These are phyloP conservation scores for Neohortaea acidophila DNA, from an alignment of 495 filamentous ascomycete species.

Conservation along the genomic window DNA sequence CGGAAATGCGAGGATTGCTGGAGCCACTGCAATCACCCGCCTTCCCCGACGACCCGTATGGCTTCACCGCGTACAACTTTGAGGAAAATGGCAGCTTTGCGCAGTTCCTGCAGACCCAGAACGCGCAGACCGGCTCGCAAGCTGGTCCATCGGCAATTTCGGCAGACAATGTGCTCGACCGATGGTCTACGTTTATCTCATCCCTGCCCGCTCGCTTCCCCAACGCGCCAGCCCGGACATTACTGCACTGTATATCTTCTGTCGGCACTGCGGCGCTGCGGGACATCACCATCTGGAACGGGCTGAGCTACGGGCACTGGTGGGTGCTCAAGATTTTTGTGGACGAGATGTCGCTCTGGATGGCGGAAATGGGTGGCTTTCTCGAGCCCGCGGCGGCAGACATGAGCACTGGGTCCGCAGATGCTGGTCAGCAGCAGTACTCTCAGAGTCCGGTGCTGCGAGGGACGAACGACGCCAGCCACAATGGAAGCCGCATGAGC, in stretches of 20 bases:
- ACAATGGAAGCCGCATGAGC: constrained; percentile 3
- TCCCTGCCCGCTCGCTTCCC: constrained; percentile 63
- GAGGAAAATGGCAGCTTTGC: constrained; percentile 30
- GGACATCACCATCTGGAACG: constrained; percentile 67
- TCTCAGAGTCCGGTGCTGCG: not conserved
- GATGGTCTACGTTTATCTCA: constrained; percentile 69
- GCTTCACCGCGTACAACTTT: constrained; percentile 27
- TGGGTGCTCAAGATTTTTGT: constrained; percentile 97
- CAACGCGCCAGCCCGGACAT: constrained; percentile 45
- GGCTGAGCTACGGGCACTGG: constrained; percentile 83
- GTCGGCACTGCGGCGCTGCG: constrained; percentile 55
- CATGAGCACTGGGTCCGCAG: not conserved
- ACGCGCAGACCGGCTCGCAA: constrained; percentile 9
- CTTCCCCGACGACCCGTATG: constrained; percentile 35
- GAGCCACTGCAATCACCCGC: constrained; percentile 42
- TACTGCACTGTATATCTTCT: constrained; percentile 53
- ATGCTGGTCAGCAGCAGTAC: not conserved
- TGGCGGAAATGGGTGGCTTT: constrained; percentile 86
- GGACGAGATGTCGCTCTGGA: constrained; percentile 86
- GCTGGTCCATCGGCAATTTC: constrained; percentile 20
- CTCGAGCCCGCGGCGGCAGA: constrained; percentile 36
- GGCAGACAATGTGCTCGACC: constrained; percentile 49
- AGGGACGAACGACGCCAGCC: constrained; percentile 2
- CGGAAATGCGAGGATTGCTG: constrained; percentile 59
- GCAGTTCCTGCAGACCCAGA: constrained; percentile 21